A percentile compares a stretch with the other conserved stretches of the same genome.
These are phyloP conservation scores for Wickerhamiella musiphila DNA, from an alignment of 805 yeast genomes.

Conservation along the genomic window DNA sequence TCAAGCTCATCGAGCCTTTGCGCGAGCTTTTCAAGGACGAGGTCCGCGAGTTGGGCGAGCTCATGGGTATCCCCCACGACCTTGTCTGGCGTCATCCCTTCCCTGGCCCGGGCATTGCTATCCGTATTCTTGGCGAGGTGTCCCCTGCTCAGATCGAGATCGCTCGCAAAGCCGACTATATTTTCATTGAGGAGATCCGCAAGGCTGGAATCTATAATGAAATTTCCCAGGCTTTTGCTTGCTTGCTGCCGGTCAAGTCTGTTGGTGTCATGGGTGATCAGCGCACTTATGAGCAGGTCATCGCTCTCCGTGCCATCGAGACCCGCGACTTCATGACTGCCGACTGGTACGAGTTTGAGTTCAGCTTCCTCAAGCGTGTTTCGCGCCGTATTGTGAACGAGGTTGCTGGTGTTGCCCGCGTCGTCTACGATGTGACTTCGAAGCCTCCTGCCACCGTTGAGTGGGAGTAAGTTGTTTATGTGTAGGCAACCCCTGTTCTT, in stretches of 20 bases:
- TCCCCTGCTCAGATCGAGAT: conserved; percentile 83
- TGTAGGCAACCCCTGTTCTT: no score
- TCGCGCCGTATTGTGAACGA: conserved; percentile 95
- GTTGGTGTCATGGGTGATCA: conserved; percentile 99
- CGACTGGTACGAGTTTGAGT: conserved; percentile 94
- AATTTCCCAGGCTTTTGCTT: conserved; percentile 96
- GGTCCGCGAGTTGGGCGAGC: conserved; percentile 89
- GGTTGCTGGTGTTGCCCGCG: conserved; percentile 98
- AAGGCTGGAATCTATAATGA: conserved; percentile 81
- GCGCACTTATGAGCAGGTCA: conserved; percentile 97
- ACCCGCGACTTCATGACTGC: conserved; percentile 99
- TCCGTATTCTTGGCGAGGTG: conserved; percentile 94
- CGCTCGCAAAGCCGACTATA: conserved; percentile 93
- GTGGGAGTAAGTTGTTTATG: conserved; percentile 61
- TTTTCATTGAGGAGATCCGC: conserved; percentile 90
- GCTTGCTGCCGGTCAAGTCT: conserved; percentile 88
- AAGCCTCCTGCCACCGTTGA: conserved; percentile 99
- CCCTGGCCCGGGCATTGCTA: conserved; percentile 99
- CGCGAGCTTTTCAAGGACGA: conserved; percentile 98
- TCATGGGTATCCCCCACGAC: conserved; percentile 89
- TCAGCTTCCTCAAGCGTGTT: conserved; percentile 76
- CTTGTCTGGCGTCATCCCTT: conserved; percentile 99
- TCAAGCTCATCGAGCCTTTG: conserved; percentile 94
- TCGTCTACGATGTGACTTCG: conserved; percentile 94
- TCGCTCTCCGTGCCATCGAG: conserved; percentile 96